Evolutionary conservation across 495 filamentous ascomycete genomes (phyloP).

Genomic region (Penicillium nucicola): DNA sequence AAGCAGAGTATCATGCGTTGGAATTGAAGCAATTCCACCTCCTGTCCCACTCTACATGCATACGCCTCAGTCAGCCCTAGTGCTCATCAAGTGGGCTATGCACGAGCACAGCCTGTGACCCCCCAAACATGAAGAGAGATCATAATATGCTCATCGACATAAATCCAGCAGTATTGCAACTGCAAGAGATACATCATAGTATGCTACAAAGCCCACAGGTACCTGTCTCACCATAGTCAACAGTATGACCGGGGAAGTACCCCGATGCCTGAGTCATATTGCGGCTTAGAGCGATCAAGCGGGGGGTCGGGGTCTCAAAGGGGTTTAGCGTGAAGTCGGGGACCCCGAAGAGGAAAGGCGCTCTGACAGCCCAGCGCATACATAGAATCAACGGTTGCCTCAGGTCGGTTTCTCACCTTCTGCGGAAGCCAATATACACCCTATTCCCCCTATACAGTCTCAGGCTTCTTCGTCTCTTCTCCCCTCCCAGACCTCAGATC

Average conservation of each 20-base stretch:
- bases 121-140: not conserved
- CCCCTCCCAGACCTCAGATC: not conserved
- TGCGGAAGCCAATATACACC: not conserved
- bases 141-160: not conserved
- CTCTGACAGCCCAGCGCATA: not conserved
- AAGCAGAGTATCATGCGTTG: too few relatives aligned
- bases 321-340: slow-evolving; percentile 31
- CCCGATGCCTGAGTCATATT: slow-evolving; percentile 3
- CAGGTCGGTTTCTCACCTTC: slow-evolving; percentile 7
- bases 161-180: too few relatives aligned
- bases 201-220: not conserved
- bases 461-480: too few relatives aligned
- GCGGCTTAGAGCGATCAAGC: slow-evolving; percentile 9
- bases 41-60: not conserved
- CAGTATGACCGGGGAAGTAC: not conserved
- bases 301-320: slow-evolving; percentile 33
- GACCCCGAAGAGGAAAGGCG: slow-evolving; percentile 25
- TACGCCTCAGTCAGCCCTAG: not conserved
- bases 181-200: too few relatives aligned
- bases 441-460: not conserved
- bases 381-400: slow-evolving; percentile 7
- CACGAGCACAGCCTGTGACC: not conserved
- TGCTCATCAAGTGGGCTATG: not conserved
- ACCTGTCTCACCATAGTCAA: not conserved
- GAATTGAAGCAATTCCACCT: too few relatives aligned